phyloP scores from a whole-genome alignment of 345 rosid genomes.

The Melaleuca alternifolia region DNA sequence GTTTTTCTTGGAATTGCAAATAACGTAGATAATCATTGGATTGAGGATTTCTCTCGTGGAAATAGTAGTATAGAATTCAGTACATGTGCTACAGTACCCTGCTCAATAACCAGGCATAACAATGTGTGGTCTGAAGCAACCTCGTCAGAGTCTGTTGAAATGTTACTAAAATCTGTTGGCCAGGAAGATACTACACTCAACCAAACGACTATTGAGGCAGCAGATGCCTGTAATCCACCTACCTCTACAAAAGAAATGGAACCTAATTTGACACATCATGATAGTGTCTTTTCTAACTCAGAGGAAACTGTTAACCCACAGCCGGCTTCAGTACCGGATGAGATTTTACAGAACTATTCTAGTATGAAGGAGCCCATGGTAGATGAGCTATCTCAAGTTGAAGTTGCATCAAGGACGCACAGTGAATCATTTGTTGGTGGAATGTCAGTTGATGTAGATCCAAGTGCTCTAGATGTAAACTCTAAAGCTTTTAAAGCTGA shows the following conservation, averaged over 20 bases:
- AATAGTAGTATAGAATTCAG: conserved; percentile 64
- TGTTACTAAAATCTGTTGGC: conserved; percentile 83
- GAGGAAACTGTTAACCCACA: conserved; percentile 21
- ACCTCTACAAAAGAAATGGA: conserved; percentile 67
- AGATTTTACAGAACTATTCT: conserved; percentile 23
- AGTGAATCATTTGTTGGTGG: conserved; percentile 27
- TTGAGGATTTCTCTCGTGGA: conserved; percentile 62
- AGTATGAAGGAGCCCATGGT: conserved; percentile 19
- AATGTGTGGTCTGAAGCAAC: conserved; percentile 92
- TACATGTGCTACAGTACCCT: conserved; percentile 71
- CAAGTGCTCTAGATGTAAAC: conserved; percentile 13
- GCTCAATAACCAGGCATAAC: conserved; percentile 65
- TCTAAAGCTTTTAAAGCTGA: conserved; percentile 8
- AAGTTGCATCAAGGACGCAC: conserved; percentile 20
- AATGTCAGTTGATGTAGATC: conserved; percentile 14
- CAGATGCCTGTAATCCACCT: conserved; percentile 61
- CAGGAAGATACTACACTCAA: conserved; percentile 60
- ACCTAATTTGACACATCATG: conserved; percentile 33
- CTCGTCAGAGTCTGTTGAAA: conserved; percentile 40
- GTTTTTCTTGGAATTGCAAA: conserved; percentile 36
- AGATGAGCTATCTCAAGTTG: conserved; percentile 26
- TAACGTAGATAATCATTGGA: conserved; percentile 86
- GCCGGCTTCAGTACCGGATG: conserved; percentile 20
- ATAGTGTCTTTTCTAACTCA: conserved; percentile 15
- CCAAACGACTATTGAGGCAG: conserved; percentile 33